These are phyloP conservation scores for Neurospora sp. DNA, from an alignment of 495 filamentous ascomycete genomes.

Conservation along the genomic window DNA sequence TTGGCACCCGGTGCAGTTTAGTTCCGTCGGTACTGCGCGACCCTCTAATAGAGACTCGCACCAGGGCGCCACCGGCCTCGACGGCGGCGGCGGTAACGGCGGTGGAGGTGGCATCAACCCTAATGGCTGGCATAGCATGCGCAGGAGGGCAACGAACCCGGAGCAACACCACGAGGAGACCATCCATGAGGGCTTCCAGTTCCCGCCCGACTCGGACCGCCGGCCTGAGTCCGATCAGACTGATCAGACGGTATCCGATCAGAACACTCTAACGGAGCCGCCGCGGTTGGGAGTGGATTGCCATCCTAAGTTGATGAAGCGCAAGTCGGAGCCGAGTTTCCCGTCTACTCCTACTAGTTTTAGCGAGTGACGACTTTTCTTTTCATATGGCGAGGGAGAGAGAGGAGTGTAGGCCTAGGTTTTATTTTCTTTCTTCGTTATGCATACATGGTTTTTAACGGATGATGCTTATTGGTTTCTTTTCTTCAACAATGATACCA, in stretches of 20 bases:
- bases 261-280: background rate
- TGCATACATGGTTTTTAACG: background rate
- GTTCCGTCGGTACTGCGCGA: background rate
- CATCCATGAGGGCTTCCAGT: background rate
- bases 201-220: background rate
- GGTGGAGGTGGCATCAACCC: background rate
- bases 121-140: background rate
- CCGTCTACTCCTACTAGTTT: conserved; percentile 4
- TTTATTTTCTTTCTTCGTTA: background rate
- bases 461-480: background rate
- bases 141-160: background rate
- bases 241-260: background rate
- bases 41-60: background rate
- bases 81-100: background rate
- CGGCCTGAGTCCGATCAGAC: background rate
- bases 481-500: background rate
- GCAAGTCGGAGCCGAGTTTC: background rate
- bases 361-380: background rate
- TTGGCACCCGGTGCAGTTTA: background rate
- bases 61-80: background rate
- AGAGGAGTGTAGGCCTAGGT: background rate
- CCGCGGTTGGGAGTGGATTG: background rate
- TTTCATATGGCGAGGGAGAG: background rate
- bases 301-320: background rate
- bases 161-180: background rate